Evolutionary conservation across 768 basidiomycete genomes (phyloP), one percentile per base, ranked within the genome.

Genomic region (Termitomyces sp.): DNA sequence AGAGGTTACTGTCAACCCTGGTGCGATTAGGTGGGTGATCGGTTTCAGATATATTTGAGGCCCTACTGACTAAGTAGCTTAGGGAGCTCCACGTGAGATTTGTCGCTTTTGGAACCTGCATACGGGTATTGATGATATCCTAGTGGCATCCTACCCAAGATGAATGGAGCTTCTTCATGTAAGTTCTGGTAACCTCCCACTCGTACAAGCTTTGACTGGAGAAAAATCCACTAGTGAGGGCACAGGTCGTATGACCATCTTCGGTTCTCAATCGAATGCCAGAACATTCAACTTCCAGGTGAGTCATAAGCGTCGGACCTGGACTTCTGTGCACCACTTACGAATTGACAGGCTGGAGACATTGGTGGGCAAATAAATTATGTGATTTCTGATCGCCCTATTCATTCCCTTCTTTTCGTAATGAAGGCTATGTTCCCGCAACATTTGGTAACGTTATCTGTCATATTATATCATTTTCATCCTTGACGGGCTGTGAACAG

Each of bases 121-220:
- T 37, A 4, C 11, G 41, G 13, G 13, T 52, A 34, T 57, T 65
- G 18, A 61, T 12, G 2, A 30, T 42, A 57, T 58, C 60, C 13
- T 58, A 86, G 86, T 88, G 87, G 87, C 87, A 88, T 62, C 87
- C 87, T 7, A 83, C 81, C 12, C 75, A 84, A 64, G 83, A 86
- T 59, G 86, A 87, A 70, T 87, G 86, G 86, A 76, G 72, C 51
- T 83, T 77, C 68, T 83, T 78, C 78, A 56, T 86, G 84, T 83
- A 66, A 55, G 75, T 72, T 48, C 53, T 56, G 52, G 2, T 4
- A n/a, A 18, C 12, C 3, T 42, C n/a, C 39, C 20, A 18, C 3
- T 41, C 13, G 27, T 20, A 12, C 27, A 42, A 41, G n/a, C 31
- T 42, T 30, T 42, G 16, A 54, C 27, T 13, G 27, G 62, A 47